These are phyloP conservation scores for Coemansia sp. DNA, from an alignment of 192 early-diverging fungal genomes.

Conservation along the genomic window DNA sequence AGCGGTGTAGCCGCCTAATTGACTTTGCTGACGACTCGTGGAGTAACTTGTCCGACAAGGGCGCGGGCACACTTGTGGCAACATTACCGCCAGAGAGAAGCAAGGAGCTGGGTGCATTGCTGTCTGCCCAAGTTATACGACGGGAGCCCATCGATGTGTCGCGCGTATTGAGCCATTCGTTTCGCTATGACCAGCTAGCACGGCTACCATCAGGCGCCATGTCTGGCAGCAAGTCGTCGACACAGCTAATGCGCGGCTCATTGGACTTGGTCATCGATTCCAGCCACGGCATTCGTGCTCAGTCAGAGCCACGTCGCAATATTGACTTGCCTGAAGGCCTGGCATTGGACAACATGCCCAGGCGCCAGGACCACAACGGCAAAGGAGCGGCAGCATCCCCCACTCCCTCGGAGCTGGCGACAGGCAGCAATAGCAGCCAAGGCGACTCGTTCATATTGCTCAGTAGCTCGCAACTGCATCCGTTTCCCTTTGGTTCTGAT, in stretches of 20 bases:
- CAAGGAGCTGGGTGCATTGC: constrained; percentile 15
- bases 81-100: constrained; percentile 31
- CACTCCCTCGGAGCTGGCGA: not conserved
- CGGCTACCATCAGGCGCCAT: constrained; percentile 14
- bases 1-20: constrained; percentile 31
- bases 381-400: not conserved
- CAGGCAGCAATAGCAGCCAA: constrained; percentile 27
- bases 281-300: not conserved
- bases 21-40: constrained; percentile 25
- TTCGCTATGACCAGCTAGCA: constrained; percentile 33
- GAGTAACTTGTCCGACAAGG: constrained; percentile 8
- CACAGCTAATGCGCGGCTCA: constrained; percentile 34
- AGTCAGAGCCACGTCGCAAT: not conserved
- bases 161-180: constrained; percentile 33
- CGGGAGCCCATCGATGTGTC: constrained; percentile 20
- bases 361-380: not conserved
- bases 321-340: not conserved
- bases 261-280: constrained; percentile 33
- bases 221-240: not conserved
- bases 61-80: constrained; percentile 25
- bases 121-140: not conserved
- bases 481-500: constrained; percentile 9
- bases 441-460: constrained; percentile 51
- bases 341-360: not conserved
- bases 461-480: constrained; percentile 46